Base-by-base conservation (phyloP, 176 grass and related monocot species). In the Zizania latifolia region DNA sequence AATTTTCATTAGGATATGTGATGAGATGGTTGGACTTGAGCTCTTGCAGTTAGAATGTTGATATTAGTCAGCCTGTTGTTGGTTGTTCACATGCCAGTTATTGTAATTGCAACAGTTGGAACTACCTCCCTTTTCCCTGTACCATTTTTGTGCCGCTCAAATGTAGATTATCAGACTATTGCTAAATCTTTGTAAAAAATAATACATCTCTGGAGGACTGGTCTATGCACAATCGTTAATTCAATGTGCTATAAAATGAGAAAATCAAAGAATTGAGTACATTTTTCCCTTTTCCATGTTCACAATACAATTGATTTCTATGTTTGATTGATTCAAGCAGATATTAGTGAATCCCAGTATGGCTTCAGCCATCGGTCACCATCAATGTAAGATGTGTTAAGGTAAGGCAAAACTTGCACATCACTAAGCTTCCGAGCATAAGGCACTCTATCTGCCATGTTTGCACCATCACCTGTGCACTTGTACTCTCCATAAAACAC, bases 401-500 rank as follows among this genome's bases (percentile, higher is more conserved):
- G 74, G 79, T 90, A 97, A 39, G 90, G 81, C 77, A 80, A 71
- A 26, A 63, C 90, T 85, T 97, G 87, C 70, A 26, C 72, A 60
- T 93, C 93, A 80, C 65, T 93, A 33, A 93, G 86, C 68, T 79
- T 77, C 19, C 32, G 64, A 55, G 71, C 90, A 58, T 89, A 97
- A 2, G 90, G 70, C 15, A 81, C 85, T 82, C 93, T 84, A 29
- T 73, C 45, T 16, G 85, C 61, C 76, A 83, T 35, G 75, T 93
- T 89, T 33, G 90, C 85, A 70, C 90, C 93, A 64, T 76, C 73
- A 35, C 90, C 93, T 34, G 77, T 91, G 76, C 93, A 97, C 53
- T 67, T 82, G 81, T 91, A 91, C n/a, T n/a, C 88, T 32, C 93
- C 93, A 68, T 87, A 97, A 66, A 89, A 90, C 60, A 97, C 77